phyloP scores from a whole-genome alignment of 1,139 yeast species.

The Geotrichum candidum region DNA sequence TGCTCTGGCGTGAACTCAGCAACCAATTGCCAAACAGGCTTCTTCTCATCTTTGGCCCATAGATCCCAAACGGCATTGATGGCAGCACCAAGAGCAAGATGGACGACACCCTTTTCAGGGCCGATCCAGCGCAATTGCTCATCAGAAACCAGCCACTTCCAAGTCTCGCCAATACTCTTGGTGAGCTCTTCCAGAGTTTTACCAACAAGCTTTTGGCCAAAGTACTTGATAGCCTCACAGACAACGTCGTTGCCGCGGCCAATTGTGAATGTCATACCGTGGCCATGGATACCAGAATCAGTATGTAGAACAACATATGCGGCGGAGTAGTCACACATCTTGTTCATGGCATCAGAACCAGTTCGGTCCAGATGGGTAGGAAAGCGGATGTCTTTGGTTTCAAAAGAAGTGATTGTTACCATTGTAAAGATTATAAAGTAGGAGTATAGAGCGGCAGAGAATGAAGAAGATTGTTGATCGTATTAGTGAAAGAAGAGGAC shows the following conservation, averaged over 20 bases:
- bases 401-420: slow-evolving; percentile 30
- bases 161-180: slow-evolving; percentile 37
- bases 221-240: slow-evolving; percentile 31
- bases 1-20: slow-evolving; percentile 41
- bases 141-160: slow-evolving; percentile 38
- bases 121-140: slow-evolving; percentile 41
- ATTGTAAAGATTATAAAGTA: not conserved
- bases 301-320: slow-evolving; percentile 31
- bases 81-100: slow-evolving; percentile 35
- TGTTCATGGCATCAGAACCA: slow-evolving; percentile 38
- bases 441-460: not conserved
- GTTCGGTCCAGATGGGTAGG: slow-evolving; percentile 37
- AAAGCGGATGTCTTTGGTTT: slow-evolving; percentile 34
- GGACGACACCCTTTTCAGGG: slow-evolving; percentile 40
- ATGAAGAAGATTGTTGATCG: not conserved
- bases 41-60: slow-evolving; percentile 36
- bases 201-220: slow-evolving; percentile 32
- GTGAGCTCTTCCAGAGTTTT: slow-evolving; percentile 33
- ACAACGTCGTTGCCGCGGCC: slow-evolving; percentile 36
- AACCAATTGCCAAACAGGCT: slow-evolving; percentile 40
- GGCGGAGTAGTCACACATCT: slow-evolving; percentile 37
- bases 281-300: slow-evolving; percentile 28
- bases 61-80: slow-evolving; percentile 40
- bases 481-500: not conserved
- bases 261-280: slow-evolving; percentile 35